Evolutionary conservation across 176 grass and related monocot genomes (phyloP), one percentile per base, ranked within the genome.

Genomic region (Aegilops umbellulata): DNA sequence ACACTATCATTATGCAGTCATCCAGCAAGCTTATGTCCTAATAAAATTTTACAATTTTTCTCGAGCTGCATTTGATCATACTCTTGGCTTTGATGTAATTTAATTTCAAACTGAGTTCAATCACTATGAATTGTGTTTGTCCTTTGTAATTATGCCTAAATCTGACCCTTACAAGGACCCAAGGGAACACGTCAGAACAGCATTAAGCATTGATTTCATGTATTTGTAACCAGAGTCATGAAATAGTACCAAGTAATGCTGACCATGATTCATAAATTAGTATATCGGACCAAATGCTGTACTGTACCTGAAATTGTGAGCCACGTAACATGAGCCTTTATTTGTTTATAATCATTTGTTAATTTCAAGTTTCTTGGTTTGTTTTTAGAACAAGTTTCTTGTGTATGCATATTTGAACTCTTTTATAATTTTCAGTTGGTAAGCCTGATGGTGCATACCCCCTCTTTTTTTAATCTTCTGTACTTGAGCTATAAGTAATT

Each of bases 401-500:
- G 49, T 23, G 19, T 88, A 34, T 7, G 20, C 58, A 69, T 27
- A 15, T 61, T 61, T 66, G 0, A 0, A 44, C 42, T 66, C 60
- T 80, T 53, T 16, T 80, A 3, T 84, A 35, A 31, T 6, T 64
- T 46, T 61, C 36, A 68, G 14, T 89, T 81, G 29, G 24, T 53
- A 57, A 65, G 27, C n/a, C 17, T 78, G 35, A 76, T 89, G 76
- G 35, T 57, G 46, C 61, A n/a, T 85, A 60, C 53, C 32, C 51
- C 63, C 39, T 24, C 23, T 69, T 4, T 20, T 69, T 69, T 35
- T 41, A 57, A 57, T 6, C 11, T 44, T 23, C 3, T 19, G 55
- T 42, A 29, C 35, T 83, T 83, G 24, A 10, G 23, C 22, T 83
- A 36, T 74, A 80, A 83, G 17, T 84, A 32, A 30, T 80, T 86